Evolutionary conservation across 1,284 basidiomycete species (phyloP), one percentile per base, ranked within the genome.

Genomic region (Trichosporon sp.): DNA sequence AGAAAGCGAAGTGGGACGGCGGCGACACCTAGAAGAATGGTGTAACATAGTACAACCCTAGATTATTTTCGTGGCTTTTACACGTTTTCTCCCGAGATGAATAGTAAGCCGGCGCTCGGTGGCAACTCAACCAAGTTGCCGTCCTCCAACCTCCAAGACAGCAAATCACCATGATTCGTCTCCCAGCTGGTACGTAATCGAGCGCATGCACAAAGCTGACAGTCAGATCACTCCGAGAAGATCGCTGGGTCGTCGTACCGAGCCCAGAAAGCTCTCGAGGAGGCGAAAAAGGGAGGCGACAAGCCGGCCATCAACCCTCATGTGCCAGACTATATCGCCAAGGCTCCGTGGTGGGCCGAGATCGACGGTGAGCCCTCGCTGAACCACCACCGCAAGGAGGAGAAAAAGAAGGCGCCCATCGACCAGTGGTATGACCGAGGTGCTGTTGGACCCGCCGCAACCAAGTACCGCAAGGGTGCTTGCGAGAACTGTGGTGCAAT

Each of bases 401-500:
- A 88, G 11, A 86, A 88, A 58, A 83, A 85, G 58, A 78, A 86
- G 13, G 83, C 85, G 70, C 90, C 90, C 76, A 87, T 96, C 69
- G 87, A 93, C 74, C 87, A 88, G 68, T 95, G 94, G 91, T 97
- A 97, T 78, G 89, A 93, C 77, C 86, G 95, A 65, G 92, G 92
- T n/a, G 85, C 85, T 11, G 89, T 87, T 69, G 92, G 90, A 3
- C 91, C 92, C 0, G 91, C 91, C 1, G 91, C 94, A 40, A 97
- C 92, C 76, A 97, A 96, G 81, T 99, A 90, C 78, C 87, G 96
- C 70, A 95, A 96, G 78, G 95, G 95, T 33, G 96, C 95, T 32
- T 99, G 95, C 83, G 94, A 96, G 82, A 99, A 99, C 78, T 99
- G 95, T 74, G 95, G 95, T 64, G 91, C 95, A 16, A 89, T 97